Percentiles rank a stretch among this genome's conserved stretches.
These are phyloP conservation scores for Monosporozyma siamensis DNA, from an alignment of 805 yeast species.

Conservation along the genomic window DNA sequence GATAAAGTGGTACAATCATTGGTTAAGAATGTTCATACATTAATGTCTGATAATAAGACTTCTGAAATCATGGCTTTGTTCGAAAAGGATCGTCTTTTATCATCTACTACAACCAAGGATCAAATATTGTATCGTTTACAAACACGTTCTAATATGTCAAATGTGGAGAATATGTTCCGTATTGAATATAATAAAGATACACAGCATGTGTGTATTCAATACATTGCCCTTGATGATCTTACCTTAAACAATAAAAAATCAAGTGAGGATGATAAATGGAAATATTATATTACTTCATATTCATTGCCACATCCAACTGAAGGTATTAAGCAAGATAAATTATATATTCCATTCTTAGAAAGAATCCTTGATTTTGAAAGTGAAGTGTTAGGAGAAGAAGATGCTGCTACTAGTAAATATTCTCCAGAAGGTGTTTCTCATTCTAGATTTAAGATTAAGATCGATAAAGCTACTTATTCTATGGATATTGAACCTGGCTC, in stretches of 20 bases:
- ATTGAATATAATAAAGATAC: constrained; percentile 54
- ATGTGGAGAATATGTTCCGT: constrained; percentile 89
- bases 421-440: constrained; percentile 50
- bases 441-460: constrained; percentile 67
- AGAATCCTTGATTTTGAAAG: constrained; percentile 46
- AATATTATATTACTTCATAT: constrained; percentile 86
- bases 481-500: constrained; percentile 73
- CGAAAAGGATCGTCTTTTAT: constrained; percentile 65
- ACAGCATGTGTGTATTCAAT: constrained; percentile 58
- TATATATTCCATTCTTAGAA: constrained; percentile 72
- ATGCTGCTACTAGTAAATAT: constrained; percentile 8
- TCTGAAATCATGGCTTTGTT: constrained; percentile 72
- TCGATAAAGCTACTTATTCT: constrained; percentile 69
- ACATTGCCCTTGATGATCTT: constrained; percentile 79
- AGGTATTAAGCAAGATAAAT: constrained; percentile 72
- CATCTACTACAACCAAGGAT: constrained; percentile 64
- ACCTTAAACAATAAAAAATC: constrained; percentile 47
- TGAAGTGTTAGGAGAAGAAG: constrained; percentile 28
- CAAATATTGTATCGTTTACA: constrained; percentile 88
- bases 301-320: constrained; percentile 96
- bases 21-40: constrained; percentile 78
- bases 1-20: constrained; percentile 83
- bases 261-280: constrained; percentile 75
- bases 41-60: constrained; percentile 69
- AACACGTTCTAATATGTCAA: constrained; percentile 69